Evolutionary conservation across 768 basidiomycete species (phyloP), one percentile per base, ranked within the genome.

Genomic region (Dioszegia hungarica): DNA sequence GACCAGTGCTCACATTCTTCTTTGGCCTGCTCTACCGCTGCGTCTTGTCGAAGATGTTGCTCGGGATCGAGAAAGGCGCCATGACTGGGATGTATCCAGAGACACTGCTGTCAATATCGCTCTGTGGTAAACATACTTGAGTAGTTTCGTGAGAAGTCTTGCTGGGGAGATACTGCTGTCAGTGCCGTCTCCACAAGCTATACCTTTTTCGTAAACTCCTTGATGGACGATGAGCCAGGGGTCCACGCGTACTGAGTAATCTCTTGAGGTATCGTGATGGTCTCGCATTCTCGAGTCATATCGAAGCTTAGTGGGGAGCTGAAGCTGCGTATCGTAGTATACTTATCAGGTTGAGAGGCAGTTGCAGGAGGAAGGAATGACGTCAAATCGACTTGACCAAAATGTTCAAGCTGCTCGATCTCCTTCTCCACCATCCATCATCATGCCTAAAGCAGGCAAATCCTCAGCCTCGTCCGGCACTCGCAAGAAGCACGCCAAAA

Each of bases 401-500:
- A n/a, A 33, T 33, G 8, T 33, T 33, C 31, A 33, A 33, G 31
- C 31, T 33, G n/a, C 33, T 31, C 28, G 46, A 34, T 22, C 9
- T 15, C 8, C 28, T 36, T 38, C 36, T 38, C 38, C 24, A 15
- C 5, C 24, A 25, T 38, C 49, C 3, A 3, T 37, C 24, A 38
- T 15, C 49, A 75, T 72, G 64, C 68, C 66, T 37, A 75, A 76
- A 54, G 51, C 55, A 27, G 63, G 54, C 56, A 90, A 88, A 70
- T 88, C 87, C 2, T 93, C 90, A 3, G 90, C 91, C 22, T 81
- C 85, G 0, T 85, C 89, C 0, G 89, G 79, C 4, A 97, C 93
- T 9, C 84, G 92, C 58, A 95, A 94, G 80, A 98, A 95, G 76
- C 89, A 94, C 73, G 88, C 88, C 15, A 84, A 86, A 59, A 92